phyloP scores from a whole-genome alignment of 106 monocot species.

The Narthecium ossifragum region DNA sequence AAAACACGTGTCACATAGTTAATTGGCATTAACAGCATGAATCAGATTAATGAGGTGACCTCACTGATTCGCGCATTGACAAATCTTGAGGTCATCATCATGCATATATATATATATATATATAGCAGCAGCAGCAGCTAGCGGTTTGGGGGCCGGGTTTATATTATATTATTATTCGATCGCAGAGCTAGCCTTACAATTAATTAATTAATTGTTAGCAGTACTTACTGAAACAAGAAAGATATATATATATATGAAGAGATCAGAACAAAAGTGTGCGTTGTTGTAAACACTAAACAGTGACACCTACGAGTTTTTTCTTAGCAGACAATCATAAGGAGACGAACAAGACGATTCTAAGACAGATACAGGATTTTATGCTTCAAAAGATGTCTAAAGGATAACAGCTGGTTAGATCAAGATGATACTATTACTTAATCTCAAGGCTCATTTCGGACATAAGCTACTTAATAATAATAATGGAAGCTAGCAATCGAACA shows the following conservation, averaged over 20 bases:
- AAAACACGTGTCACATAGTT: not conserved
- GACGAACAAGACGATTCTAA: not conserved
- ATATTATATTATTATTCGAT: not conserved
- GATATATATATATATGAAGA: not conserved
- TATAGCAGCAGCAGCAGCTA: no score
- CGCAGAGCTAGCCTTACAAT: not conserved
- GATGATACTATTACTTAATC: not conserved
- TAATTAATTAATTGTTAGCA: no score
- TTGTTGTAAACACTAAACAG: no score
- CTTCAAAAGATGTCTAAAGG: not conserved
- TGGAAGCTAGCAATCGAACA: not conserved
- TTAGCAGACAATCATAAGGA: no score
- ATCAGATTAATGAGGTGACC: not conserved
- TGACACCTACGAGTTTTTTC: no score
- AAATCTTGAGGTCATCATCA: not conserved
- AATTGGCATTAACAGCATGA: not conserved
- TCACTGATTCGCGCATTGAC: not conserved
- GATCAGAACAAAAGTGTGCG: no score
- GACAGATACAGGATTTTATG: not conserved
- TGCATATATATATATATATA: no score
- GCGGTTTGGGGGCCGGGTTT: no score
- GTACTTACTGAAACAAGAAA: not conserved
- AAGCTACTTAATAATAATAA: not conserved
- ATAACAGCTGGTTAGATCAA: no score
- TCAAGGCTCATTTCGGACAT: not conserved